Evolutionary conservation across 2,329 filamentous ascomycete genomes (phyloP).

Genomic region (Xylariomycetidae sp.): DNA sequence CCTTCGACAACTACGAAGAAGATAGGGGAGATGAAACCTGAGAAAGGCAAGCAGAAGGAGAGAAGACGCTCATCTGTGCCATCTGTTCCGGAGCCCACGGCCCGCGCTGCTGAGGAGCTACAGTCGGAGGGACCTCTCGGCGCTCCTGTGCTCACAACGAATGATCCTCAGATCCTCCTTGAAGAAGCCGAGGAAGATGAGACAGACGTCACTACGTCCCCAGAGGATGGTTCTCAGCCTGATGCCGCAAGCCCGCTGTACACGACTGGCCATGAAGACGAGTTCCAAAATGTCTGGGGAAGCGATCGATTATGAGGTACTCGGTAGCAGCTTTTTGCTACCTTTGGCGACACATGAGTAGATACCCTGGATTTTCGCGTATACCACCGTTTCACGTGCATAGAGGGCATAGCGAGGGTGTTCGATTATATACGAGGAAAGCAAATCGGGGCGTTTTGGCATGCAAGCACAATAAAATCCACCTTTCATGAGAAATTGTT

Average conservation of each 20-base stretch:
- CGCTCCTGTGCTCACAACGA: slow-evolving; percentile 24
- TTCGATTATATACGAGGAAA: slow-evolving; percentile 1
- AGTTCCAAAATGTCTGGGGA: slow-evolving; percentile 24
- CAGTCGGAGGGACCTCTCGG: slow-evolving; percentile 27
- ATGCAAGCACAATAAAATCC: too few species aligned
- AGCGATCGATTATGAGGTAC: slow-evolving; percentile 17
- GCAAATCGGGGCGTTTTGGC: not conserved
- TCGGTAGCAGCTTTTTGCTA: slow-evolving; percentile 5
- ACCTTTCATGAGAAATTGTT: too few species aligned
- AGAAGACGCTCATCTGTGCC: slow-evolving; percentile 1
- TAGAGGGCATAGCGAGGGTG: slow-evolving; percentile 10
- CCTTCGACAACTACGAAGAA: slow-evolving; percentile 20
- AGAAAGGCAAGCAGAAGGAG: slow-evolving; percentile 27
- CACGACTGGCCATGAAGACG: slow-evolving; percentile 19
- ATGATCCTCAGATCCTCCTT: slow-evolving; percentile 26
- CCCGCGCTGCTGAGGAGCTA: slow-evolving; percentile 19
- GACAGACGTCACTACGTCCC: slow-evolving; percentile 16
- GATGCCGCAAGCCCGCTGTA: slow-evolving; percentile 15
- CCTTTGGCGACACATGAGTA: slow-evolving; percentile 13
- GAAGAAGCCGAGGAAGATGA: slow-evolving; percentile 29
- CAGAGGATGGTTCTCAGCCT: slow-evolving; percentile 6
- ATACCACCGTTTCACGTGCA: slow-evolving; percentile 4
- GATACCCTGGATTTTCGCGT: slow-evolving; percentile 16
- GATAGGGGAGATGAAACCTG: too few species aligned
- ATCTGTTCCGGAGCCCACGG: slow-evolving; percentile 19